Evolutionary conservation across 208 protist species (phyloP).

Genomic region (Leishmania martiniquensis): DNA sequence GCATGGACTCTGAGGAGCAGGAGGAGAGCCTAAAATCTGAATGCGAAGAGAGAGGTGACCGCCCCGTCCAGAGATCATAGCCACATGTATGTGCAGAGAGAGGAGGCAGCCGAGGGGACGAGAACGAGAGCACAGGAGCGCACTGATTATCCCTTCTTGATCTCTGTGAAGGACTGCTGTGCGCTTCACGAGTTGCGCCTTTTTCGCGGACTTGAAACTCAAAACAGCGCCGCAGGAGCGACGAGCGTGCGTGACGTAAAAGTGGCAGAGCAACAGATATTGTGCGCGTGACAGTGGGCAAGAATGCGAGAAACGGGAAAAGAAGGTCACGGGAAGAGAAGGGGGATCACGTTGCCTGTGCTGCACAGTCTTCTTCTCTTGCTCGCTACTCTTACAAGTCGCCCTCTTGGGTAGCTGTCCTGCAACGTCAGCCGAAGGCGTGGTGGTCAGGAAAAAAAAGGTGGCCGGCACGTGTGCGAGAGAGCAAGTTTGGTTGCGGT

Average conservation of each 20-base stretch:
- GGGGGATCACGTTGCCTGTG: not conserved
- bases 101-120: not conserved
- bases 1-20: not conserved
- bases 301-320: constrained; percentile 12
- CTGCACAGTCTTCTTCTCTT: not conserved
- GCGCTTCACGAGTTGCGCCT: not conserved
- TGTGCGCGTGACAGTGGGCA: constrained; percentile 20
- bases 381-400: not conserved
- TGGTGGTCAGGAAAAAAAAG: not conserved
- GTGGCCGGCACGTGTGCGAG: not conserved
- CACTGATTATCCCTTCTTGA: not conserved
- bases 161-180: not conserved
- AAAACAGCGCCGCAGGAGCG: not conserved
- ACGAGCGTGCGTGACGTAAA: not conserved
- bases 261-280: not conserved
- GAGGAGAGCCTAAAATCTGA: no score
- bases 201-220: not conserved
- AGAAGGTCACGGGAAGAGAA: no score
- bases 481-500: not conserved
- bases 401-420: not conserved
- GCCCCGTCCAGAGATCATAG: not conserved
- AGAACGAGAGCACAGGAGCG: not conserved
- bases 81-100: not conserved
- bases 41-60: not conserved
- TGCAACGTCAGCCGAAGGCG: not conserved